These are phyloP conservation scores for Daldinia loculata DNA, from an alignment of 495 filamentous ascomycete species.

Conservation along the genomic window DNA sequence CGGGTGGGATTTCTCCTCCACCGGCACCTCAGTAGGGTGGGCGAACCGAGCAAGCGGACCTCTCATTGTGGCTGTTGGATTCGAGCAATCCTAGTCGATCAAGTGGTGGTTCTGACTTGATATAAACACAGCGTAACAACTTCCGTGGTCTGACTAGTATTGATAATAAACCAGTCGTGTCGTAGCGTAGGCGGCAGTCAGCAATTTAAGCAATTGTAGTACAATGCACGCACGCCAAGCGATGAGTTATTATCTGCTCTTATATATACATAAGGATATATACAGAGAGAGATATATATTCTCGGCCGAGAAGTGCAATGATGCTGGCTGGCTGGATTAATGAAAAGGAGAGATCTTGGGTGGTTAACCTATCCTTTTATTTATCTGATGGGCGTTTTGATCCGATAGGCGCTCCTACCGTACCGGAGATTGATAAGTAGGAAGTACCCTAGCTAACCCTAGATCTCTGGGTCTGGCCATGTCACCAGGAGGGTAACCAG, in stretches of 20 bases:
- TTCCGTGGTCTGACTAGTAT: too few relatives aligned
- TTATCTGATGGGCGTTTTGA: constrained; percentile 12
- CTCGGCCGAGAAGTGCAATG: constrained; percentile 16
- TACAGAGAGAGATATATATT: background rate
- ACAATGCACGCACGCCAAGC: background rate
- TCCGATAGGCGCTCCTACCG: background rate
- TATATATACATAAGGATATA: constrained; percentile 21
- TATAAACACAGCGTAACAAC: background rate
- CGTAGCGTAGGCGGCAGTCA: background rate
- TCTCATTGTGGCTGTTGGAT: constrained; percentile 33
- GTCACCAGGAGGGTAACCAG: background rate
- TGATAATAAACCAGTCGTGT: background rate
- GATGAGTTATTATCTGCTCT: constrained; percentile 4
- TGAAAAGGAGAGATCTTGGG: background rate
- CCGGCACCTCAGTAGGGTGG: constrained; percentile 31
- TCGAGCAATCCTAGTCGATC: background rate
- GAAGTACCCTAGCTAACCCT: constrained; percentile 12
- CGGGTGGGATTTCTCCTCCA: constrained; percentile 28
- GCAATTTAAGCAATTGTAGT: constrained; percentile 4
- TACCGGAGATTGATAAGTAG: constrained; percentile 16
- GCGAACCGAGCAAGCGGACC: constrained; percentile 31
- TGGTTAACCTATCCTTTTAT: constrained; percentile 28
- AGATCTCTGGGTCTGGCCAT: constrained; percentile 32
- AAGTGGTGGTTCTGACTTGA: background rate
- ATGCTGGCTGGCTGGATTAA: constrained; percentile 9